Base-by-base conservation (phyloP, 306 rosid genomes). In the Vachellia pachyceras region DNA sequence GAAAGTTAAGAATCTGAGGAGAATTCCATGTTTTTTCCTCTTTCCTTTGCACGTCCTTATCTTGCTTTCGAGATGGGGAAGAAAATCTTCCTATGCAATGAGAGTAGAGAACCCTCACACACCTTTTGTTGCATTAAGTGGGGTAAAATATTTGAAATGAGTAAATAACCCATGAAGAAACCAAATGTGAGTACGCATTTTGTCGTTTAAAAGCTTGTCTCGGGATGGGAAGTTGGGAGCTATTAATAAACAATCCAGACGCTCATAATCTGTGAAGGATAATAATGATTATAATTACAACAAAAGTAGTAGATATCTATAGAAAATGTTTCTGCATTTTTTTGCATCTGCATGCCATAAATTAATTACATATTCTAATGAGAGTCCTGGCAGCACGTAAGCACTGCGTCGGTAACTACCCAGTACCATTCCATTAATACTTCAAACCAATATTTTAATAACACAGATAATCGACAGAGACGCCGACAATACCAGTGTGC, bases 391-490 rank as follows among this genome's bases (percentile, higher is more conserved):
- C 83, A 83, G 61, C 52, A 69, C 40, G 65, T n/a, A 49, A 80
- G 61, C 39, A 77, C 41, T 73, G n/a, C n/a, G 81, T 77, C 76
- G 81, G 85, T 45, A 77, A 83, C 49, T 72, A 64, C 29, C 41
- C 55, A 2, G 60, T 63, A 39, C 29, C 77, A 35, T 7, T 33
- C 29, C 6, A 35, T 10, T 25, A 29, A 29, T 58, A 65, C 50
- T 52, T 54, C 29, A 36, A 65, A 65, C 13, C 55, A 74, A 36
- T 55, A 11, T 12, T n/a, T 39, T 55, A 10, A 29, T 45, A 61
- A 36, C 23, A n/a, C 14, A 40, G 18, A 12, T 9, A 77, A 45
- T 54, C 71, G 60, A 76, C 41, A n/a, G 49, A 65, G 65, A 73
- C 77, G 54, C 85, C 83, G 79, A 77, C 85, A 77, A 39, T 77